Evolutionary conservation across 768 basidiomycete species (phyloP).

Genomic region (Mycena alexandri): DNA sequence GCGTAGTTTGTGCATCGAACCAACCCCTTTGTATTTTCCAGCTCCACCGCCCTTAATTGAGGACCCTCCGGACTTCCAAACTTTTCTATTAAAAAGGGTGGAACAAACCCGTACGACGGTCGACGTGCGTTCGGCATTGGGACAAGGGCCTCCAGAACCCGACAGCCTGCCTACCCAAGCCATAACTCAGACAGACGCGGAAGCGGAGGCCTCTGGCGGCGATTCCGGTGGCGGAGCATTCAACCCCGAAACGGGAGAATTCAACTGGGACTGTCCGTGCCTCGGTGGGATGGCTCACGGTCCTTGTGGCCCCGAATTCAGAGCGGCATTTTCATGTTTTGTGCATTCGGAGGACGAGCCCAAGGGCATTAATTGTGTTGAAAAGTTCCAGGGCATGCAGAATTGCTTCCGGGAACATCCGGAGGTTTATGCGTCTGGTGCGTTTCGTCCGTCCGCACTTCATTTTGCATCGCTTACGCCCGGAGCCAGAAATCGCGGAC

Average conservation of each 20-base stretch:
- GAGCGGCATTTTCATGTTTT: constrained; percentile 97
- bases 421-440: constrained; percentile 95
- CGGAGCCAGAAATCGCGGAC: constrained; percentile 27
- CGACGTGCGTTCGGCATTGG: not conserved
- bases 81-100: not conserved
- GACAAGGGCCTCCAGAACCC: constrained; percentile 13
- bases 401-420: constrained; percentile 97
- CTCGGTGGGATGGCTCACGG: constrained; percentile 99
- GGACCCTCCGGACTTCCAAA: not conserved
- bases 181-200: no score
- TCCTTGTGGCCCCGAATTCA: constrained; percentile 93
- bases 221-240: constrained; percentile 67
- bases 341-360: constrained; percentile 94
- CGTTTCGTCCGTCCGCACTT: constrained; percentile 43
- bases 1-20: constrained; percentile 1
- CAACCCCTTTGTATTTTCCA: not conserved
- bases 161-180: no score
- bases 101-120: not conserved
- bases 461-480: constrained; percentile 18
- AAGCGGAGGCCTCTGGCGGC: constrained; percentile 38
- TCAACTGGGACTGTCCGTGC: constrained; percentile 99
- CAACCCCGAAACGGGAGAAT: constrained; percentile 97
- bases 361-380: constrained; percentile 97
- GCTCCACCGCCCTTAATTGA: not conserved
- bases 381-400: constrained; percentile 98